phyloP scores from a whole-genome alignment of 2,329 filamentous ascomycete genomes.

The Dissoconium aciculare region DNA sequence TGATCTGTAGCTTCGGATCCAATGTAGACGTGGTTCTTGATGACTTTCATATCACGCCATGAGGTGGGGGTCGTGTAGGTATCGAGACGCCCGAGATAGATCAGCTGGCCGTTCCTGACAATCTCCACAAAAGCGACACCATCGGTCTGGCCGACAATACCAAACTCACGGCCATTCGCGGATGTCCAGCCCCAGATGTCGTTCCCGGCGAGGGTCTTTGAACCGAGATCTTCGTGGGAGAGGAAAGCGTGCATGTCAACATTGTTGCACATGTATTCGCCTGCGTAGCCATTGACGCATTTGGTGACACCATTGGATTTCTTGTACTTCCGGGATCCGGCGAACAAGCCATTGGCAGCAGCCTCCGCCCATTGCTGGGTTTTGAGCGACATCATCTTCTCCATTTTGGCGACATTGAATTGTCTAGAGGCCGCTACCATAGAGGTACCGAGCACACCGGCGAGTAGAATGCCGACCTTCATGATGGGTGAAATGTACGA shows the following conservation, averaged over 20 bases:
- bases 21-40: conserved; percentile 31
- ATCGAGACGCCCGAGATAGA: conserved; percentile 40
- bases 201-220: conserved; percentile 29
- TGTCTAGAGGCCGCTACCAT: neutral
- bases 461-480: neutral
- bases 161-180: conserved; percentile 38
- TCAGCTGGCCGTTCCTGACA: conserved; percentile 34
- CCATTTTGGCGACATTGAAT: conserved; percentile 1
- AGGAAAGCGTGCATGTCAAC: conserved; percentile 41
- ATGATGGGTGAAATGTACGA: conserved; percentile 1
- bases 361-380: neutral
- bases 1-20: conserved; percentile 35
- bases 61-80: conserved; percentile 32
- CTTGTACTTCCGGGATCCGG: neutral
- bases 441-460: neutral
- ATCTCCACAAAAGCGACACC: conserved; percentile 42
- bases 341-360: neutral
- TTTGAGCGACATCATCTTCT: neutral
- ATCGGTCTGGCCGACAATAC: conserved; percentile 40
- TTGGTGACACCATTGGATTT: neutral
- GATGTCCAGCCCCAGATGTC: conserved; percentile 42
- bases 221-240: conserved; percentile 39
- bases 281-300: neutral
- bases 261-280: conserved; percentile 32
- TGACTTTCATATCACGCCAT: conserved; percentile 39